These are phyloP conservation scores for Aspergillus unguis DNA, from an alignment of 2,329 filamentous ascomycete genomes.

Conservation along the genomic window DNA sequence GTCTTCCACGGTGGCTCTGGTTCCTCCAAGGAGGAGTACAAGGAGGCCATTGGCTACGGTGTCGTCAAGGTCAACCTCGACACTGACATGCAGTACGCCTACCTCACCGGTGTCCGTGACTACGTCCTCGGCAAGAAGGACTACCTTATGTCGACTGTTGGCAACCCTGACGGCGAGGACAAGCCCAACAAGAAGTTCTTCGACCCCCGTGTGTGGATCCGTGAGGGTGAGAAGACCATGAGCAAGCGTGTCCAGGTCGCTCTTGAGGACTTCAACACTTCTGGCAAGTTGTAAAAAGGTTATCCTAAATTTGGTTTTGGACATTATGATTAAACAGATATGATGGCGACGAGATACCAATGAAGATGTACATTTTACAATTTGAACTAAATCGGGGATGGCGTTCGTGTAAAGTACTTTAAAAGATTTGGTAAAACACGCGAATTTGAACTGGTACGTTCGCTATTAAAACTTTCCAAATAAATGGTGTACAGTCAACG, in stretches of 20 bases:
- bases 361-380: slow-evolving; percentile 1
- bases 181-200: slow-evolving; percentile 99
- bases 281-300: slow-evolving; percentile 65
- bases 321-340: slow-evolving; percentile 6
- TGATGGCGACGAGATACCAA: slow-evolving; percentile 3
- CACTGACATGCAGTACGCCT: slow-evolving; percentile 95
- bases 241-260: slow-evolving; percentile 72
- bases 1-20: slow-evolving; percentile 99
- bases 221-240: slow-evolving; percentile 95
- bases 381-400: not conserved
- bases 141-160: slow-evolving; percentile 80
- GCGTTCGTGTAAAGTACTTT: not conserved
- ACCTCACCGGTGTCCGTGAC: slow-evolving; percentile 88
- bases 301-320: slow-evolving; percentile 3
- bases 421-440: not conserved
- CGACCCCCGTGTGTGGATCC: slow-evolving; percentile 89
- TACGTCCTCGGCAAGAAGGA: slow-evolving; percentile 94
- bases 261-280: slow-evolving; percentile 87
- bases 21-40: slow-evolving; percentile 85
- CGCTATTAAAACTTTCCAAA: no score
- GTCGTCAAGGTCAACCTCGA: slow-evolving; percentile 99
- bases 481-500: no score
- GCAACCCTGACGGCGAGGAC: slow-evolving; percentile 91
- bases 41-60: slow-evolving; percentile 82
- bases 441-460: no score